Percentiles rank a stretch among this genome's conserved stretches.
phyloP scores from a whole-genome alignment of 345 rosid species.

The Camelina laxa region DNA sequence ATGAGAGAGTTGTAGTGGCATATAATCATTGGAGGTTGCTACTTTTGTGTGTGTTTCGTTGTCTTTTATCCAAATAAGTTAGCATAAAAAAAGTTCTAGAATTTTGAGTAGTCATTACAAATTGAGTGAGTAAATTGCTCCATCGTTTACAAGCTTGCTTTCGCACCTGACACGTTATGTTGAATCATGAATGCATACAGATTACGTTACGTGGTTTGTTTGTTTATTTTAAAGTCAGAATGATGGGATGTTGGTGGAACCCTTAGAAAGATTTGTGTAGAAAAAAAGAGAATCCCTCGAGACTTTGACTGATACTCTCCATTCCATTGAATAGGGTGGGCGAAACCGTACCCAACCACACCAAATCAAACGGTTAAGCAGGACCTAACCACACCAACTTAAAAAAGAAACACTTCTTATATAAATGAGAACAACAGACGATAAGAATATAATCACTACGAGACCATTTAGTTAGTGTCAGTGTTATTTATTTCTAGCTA shows the following conservation, averaged over 20 bases:
- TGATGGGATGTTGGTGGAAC: conserved; percentile 39
- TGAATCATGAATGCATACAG: neutral
- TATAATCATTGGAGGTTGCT: conserved; percentile 8
- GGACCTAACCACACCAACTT: too few relatives aligned
- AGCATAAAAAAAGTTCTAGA: neutral
- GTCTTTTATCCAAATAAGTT: conserved; percentile 7
- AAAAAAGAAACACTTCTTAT: too few relatives aligned
- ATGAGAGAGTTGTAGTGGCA: conserved; percentile 14
- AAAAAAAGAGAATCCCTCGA: neutral
- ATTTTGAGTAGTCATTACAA: neutral
- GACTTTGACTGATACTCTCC: neutral
- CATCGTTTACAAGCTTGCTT: neutral
- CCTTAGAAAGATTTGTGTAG: conserved; percentile 14
- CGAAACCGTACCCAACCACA: neutral
- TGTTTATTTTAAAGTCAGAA: conserved; percentile 10
- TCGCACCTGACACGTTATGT: conserved; percentile 26
- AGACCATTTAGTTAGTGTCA: too few relatives aligned
- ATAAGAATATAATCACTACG: too few relatives aligned
- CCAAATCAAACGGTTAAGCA: neutral
- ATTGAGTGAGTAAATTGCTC: neutral
- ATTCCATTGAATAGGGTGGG: neutral
- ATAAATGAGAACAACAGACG: too few relatives aligned
- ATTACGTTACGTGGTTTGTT: conserved; percentile 28
- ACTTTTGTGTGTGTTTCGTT: conserved; percentile 8
- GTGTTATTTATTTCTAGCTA: too few relatives aligned